Conservation (phyloP, 495 filamentous ascomycete species). For the Xylaria intraflava region DNA sequence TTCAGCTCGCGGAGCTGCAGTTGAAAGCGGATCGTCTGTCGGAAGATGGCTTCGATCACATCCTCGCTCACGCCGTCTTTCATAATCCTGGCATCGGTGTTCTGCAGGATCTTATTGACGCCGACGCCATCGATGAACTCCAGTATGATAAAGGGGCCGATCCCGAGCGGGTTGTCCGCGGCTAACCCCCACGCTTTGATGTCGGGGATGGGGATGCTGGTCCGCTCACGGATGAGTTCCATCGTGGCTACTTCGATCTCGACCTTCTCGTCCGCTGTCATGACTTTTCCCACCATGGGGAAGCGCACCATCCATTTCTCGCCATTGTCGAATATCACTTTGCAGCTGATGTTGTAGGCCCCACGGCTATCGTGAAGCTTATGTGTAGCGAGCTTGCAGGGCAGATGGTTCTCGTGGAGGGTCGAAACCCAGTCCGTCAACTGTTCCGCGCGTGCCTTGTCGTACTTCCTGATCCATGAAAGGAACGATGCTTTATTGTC, state of each 20-base stretch:
- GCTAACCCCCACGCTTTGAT: conserved; percentile 31
- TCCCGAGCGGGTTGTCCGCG: conserved; percentile 16
- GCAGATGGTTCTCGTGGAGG: conserved; percentile 31
- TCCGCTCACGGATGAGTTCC: conserved; percentile 19
- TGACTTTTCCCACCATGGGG: conserved; percentile 31
- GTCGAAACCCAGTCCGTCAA: conserved; percentile 34
- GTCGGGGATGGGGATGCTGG: conserved; percentile 34
- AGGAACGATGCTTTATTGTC: conserved; percentile 11
- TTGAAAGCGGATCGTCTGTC: conserved; percentile 32
- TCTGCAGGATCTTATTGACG: conserved; percentile 2
- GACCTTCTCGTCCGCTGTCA: conserved; percentile 30
- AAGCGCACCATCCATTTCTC: conserved; percentile 35
- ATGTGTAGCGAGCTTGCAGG: conserved; percentile 24
- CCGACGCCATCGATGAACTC: conserved; percentile 28
- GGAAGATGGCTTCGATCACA: conserved; percentile 27
- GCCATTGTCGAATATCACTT: conserved; percentile 31
- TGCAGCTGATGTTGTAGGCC: conserved; percentile 31
- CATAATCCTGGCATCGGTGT: conserved; percentile 4
- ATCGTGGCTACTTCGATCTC: conserved; percentile 27
- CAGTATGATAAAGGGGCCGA: conserved; percentile 41
- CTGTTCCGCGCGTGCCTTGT: conserved; percentile 26
- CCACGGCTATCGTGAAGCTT: conserved; percentile 19
- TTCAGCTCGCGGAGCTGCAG: conserved; percentile 34
- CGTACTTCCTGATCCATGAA: conserved; percentile 33
- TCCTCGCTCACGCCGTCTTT: conserved; percentile 25